A percentile compares a stretch with the other conserved stretches of the same genome.
These are phyloP conservation scores for Colletotrichum sp. DNA, from an alignment of 2,329 filamentous ascomycete genomes.

Conservation along the genomic window DNA sequence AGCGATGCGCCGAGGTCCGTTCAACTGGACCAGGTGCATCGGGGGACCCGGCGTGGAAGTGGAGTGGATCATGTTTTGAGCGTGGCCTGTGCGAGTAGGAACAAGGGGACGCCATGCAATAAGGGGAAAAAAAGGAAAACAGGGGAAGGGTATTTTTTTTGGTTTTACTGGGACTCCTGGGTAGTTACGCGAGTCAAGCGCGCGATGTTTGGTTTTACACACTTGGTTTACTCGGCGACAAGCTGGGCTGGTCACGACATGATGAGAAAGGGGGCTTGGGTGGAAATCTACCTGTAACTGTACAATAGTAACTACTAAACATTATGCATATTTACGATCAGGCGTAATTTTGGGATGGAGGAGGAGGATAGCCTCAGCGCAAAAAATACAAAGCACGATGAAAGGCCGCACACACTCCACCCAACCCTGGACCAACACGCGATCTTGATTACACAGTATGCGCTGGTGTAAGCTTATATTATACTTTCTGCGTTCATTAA, in stretches of 20 bases:
- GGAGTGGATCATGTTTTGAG: conserved; percentile 71
- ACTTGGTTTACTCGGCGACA: not conserved
- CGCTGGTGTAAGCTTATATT: not conserved
- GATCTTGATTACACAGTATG: not conserved
- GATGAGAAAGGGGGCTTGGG: conserved; percentile 5
- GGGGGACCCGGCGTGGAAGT: conserved; percentile 61
- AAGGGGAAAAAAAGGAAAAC: not conserved
- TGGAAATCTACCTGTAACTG: conserved; percentile 12
- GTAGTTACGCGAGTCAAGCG: conserved; percentile 11
- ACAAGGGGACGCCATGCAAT: not conserved
- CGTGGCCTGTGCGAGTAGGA: not conserved
- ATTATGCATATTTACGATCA: conserved; percentile 6
- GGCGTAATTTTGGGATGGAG: not conserved
- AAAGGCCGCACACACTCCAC: not conserved
- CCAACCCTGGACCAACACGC: not conserved
- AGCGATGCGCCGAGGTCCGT: conserved; percentile 50
- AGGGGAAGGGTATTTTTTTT: not conserved
- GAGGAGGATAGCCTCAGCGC: not conserved
- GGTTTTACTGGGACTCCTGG: not conserved
- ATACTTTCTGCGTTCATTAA: not conserved
- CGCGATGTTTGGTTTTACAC: not conserved
- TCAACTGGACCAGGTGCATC: conserved; percentile 63
- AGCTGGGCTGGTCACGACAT: conserved; percentile 14
- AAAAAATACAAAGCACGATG: not conserved
- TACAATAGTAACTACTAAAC: conserved; percentile 14